Conservation (phyloP, 2,329 filamentous ascomycete genomes). For the Cladosporium sp. region DNA sequence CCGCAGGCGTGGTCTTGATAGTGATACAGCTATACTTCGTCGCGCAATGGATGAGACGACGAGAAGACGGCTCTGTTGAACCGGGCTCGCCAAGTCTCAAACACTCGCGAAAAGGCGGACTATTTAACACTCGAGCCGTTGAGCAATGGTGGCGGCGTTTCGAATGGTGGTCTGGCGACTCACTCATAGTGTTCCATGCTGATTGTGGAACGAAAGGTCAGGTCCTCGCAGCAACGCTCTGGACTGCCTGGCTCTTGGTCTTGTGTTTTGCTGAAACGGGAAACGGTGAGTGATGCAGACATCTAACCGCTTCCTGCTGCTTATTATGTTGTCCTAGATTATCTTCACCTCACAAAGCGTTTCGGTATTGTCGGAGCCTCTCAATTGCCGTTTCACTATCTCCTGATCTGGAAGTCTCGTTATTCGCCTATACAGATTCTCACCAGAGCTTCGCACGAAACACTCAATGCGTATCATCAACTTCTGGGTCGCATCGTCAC, state of each 20-base stretch:
- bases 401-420: conserved; percentile 50
- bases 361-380: conserved; percentile 57
- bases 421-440: conserved; percentile 50
- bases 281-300: conserved; percentile 41
- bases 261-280: conserved; percentile 50
- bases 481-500: conserved; percentile 54
- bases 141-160: conserved; percentile 24
- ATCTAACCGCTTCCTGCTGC: not conserved
- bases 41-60: conserved; percentile 27
- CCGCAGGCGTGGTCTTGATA: conserved; percentile 44
- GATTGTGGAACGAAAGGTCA: conserved; percentile 47
- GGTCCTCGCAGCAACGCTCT: conserved; percentile 44
- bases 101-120: not conserved
- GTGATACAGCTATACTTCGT: conserved; percentile 40
- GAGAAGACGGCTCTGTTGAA: conserved; percentile 5
- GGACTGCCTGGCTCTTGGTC: conserved; percentile 51
- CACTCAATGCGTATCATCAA: conserved; percentile 55
- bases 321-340: conserved; percentile 44
- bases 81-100: conserved; percentile 8
- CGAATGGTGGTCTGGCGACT: conserved; percentile 31
- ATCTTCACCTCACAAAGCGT: conserved; percentile 60
- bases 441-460: conserved; percentile 51
- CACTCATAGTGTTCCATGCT: conserved; percentile 30
- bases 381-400: conserved; percentile 57
- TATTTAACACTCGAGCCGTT: not conserved